Evolutionary conservation across 192 early-diverging fungal genomes (phyloP).

Genomic region (Coemansia guatemalensis): DNA sequence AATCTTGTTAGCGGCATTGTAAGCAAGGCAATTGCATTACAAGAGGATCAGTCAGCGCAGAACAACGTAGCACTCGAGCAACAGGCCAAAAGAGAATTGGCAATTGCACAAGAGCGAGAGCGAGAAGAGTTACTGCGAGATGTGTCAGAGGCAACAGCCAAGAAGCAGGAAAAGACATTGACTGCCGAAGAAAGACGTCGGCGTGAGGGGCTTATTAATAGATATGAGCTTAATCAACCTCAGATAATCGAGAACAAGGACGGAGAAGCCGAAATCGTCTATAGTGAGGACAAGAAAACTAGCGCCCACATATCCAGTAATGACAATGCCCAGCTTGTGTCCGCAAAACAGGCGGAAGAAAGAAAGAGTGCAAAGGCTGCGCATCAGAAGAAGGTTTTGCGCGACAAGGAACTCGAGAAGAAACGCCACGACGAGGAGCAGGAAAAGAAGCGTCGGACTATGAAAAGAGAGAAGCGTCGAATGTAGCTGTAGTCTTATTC

Average conservation of each 20-base stretch:
- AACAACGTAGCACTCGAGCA: conserved; percentile 6
- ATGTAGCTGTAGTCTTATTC: conserved; percentile 34
- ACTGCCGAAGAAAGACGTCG: conserved; percentile 29
- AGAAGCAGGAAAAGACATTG: conserved; percentile 7
- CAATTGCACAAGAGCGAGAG: conserved; percentile 16
- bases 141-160: background rate
- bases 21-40: conserved; percentile 11
- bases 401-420: conserved; percentile 37
- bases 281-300: conserved; percentile 2
- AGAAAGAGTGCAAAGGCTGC: conserved; percentile 23
- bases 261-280: conserved; percentile 37
- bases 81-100: conserved; percentile 5
- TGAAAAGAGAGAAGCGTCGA: conserved; percentile 45
- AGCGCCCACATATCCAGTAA: conserved; percentile 7
- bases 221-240: background rate
- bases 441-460: conserved; percentile 36
- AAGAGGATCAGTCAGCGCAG: background rate
- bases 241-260: conserved; percentile 33
- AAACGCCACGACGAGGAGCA: conserved; percentile 20
- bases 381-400: conserved; percentile 41
- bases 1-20: conserved; percentile 8
- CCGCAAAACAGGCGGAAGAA: conserved; percentile 18
- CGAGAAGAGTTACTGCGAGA: conserved; percentile 22
- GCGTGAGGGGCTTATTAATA: conserved; percentile 20
- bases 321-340: conserved; percentile 30